Conservation (phyloP, 345 rosid species). For the Populus euphratica region DNA sequence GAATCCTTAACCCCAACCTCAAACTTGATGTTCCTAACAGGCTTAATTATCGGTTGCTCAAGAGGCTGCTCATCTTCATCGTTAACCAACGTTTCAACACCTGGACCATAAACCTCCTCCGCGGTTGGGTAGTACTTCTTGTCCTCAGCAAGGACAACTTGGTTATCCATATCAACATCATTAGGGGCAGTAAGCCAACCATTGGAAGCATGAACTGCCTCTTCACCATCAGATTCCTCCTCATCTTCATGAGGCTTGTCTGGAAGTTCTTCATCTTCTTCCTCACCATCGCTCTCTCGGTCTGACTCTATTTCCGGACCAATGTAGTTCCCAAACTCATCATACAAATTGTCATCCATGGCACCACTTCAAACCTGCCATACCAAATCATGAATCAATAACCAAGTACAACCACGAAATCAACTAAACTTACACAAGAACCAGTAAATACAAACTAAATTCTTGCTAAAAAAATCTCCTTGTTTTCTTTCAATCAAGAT, state of each 20-base stretch:
- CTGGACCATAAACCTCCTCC: slow-evolving; percentile 95
- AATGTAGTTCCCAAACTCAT: slow-evolving; percentile 96
- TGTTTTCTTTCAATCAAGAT: neutral
- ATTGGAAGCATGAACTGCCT: slow-evolving; percentile 45
- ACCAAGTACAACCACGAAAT: neutral
- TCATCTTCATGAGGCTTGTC: slow-evolving; percentile 48
- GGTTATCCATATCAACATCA: slow-evolving; percentile 90
- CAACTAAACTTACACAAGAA: neutral
- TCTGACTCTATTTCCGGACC: slow-evolving; percentile 98
- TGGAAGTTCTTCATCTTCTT: slow-evolving; percentile 63
- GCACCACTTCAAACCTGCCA: slow-evolving; percentile 21
- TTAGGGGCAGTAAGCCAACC: slow-evolving; percentile 77
- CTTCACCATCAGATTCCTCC: slow-evolving; percentile 59
- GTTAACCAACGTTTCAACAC: slow-evolving; percentile 90
- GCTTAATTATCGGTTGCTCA: slow-evolving; percentile 84
- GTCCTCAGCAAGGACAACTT: slow-evolving; percentile 93
- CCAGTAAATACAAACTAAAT: neutral
- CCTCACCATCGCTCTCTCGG: slow-evolving; percentile 67
- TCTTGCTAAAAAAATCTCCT: neutral
- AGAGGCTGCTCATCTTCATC: slow-evolving; percentile 95
- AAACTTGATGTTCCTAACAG: slow-evolving; percentile 70
- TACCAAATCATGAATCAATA: neutral
- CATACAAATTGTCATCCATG: slow-evolving; percentile 95
- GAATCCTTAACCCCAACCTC: slow-evolving; percentile 97
- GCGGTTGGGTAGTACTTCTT: slow-evolving; percentile 97